phyloP scores from a whole-genome alignment of 768 basidiomycete genomes.

The Exidia glandulosa region DNA sequence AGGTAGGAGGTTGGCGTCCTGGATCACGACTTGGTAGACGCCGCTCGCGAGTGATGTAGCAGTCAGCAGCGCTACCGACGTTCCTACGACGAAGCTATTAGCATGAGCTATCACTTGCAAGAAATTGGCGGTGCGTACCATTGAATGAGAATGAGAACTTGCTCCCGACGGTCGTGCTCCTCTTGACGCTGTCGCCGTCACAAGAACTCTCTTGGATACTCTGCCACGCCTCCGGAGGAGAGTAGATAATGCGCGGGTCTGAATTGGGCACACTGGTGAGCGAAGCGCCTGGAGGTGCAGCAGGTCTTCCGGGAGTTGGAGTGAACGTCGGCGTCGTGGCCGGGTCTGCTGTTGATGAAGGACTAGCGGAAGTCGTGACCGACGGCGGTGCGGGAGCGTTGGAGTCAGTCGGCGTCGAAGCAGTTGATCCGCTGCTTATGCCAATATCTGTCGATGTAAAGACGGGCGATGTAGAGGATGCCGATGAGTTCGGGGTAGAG shows the following conservation, averaged over 20 bases:
- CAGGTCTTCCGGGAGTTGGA: not conserved
- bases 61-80: not conserved
- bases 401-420: too few relatives aligned
- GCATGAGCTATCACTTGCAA: not conserved
- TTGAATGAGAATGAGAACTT: not conserved
- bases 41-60: not conserved
- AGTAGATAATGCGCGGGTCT: not conserved
- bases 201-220: not conserved
- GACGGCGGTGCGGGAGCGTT: too few relatives aligned
- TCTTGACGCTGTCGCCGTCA: not conserved
- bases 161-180: not conserved
- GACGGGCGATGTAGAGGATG: not conserved
- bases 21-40: not conserved
- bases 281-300: not conserved
- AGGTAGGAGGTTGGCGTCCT: not conserved
- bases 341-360: not conserved
- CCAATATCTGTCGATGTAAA: not conserved
- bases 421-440: too few relatives aligned
- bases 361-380: not conserved
- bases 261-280: not conserved
- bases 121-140: not conserved
- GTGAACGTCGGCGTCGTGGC: not conserved
- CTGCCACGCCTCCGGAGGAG: not conserved
- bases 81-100: not conserved
- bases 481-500: not conserved